These are phyloP conservation scores for Podospora pseudoanserina DNA, from an alignment of 495 filamentous ascomycete genomes.

Conservation along the genomic window DNA sequence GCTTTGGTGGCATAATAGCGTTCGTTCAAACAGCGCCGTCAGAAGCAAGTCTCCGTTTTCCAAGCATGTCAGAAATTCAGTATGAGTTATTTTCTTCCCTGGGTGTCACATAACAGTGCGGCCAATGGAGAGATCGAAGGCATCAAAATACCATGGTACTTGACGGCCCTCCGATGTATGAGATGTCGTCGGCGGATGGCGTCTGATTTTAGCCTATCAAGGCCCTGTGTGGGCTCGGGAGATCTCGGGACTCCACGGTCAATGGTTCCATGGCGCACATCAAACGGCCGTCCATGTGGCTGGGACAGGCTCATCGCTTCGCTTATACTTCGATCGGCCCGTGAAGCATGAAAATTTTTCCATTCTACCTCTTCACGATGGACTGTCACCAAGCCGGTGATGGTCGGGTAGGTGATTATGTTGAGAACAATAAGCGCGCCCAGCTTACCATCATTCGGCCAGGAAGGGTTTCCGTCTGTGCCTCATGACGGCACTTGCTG, in stretches of 20 bases:
- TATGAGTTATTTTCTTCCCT: constrained; percentile 18
- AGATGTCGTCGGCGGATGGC: constrained; percentile 2
- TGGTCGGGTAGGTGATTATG: background rate
- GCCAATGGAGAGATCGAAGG: constrained; percentile 4
- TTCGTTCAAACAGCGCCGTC: background rate
- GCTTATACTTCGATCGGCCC: constrained; percentile 5
- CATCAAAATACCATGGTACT: constrained; percentile 4
- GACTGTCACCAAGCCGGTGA: background rate
- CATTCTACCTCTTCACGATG: background rate
- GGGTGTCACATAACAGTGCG: constrained; percentile 1
- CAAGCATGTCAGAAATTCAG: background rate
- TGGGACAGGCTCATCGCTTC: constrained; percentile 6
- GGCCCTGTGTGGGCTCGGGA: constrained; percentile 15
- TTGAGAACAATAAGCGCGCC: constrained; percentile 2
- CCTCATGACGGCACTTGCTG: constrained; percentile 8
- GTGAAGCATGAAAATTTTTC: constrained; percentile 10
- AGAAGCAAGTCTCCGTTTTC: background rate
- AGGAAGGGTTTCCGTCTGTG: constrained; percentile 12
- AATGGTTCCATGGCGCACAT: constrained; percentile 5
- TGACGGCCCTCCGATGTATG: background rate
- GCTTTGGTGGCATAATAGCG: background rate
- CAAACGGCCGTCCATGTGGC: constrained; percentile 11
- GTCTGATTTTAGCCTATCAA: constrained; percentile 25
- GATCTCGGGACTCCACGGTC: constrained; percentile 15
- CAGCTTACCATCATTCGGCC: background rate